These are phyloP conservation scores for Camellia lanceoleosa DNA, from an alignment of 148 eudicot genomes.

Conservation along the genomic window DNA sequence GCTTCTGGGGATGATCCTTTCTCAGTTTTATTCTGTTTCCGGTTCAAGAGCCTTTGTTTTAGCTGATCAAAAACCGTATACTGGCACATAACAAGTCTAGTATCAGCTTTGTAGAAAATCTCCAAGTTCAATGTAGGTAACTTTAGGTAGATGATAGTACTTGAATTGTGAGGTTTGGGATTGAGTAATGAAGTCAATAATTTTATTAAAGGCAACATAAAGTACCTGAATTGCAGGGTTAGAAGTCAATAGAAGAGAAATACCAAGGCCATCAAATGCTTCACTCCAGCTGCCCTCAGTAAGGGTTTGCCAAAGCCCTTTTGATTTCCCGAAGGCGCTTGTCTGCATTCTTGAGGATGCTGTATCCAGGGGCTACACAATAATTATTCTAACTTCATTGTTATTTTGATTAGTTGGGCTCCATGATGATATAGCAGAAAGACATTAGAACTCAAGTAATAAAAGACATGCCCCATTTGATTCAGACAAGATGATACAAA, in stretches of 20 bases:
- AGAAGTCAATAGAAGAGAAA: constrained; percentile 46
- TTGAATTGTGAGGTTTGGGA: not conserved
- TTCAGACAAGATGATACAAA: not conserved
- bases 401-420: constrained; percentile 12
- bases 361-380: constrained; percentile 48
- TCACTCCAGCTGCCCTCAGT: constrained; percentile 49
- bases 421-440: not conserved
- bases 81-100: constrained; percentile 23
- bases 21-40: constrained; percentile 15
- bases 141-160: not conserved
- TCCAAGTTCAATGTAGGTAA: not conserved
- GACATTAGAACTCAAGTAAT: not conserved
- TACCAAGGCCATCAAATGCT: constrained; percentile 50
- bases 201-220: not conserved
- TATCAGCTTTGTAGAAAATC: not conserved
- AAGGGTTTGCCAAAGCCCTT: constrained; percentile 43
- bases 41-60: constrained; percentile 31
- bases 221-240: constrained; percentile 53
- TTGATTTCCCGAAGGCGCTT: constrained; percentile 47
- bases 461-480: not conserved
- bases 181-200: not conserved
- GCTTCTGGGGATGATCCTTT: constrained; percentile 28
- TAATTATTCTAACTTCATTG: not conserved
- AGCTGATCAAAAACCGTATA: constrained; percentile 55
- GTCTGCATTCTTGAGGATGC: constrained; percentile 56